phyloP scores from a whole-genome alignment of 2,329 filamentous ascomycete genomes.

The Talaromyces sp. region DNA sequence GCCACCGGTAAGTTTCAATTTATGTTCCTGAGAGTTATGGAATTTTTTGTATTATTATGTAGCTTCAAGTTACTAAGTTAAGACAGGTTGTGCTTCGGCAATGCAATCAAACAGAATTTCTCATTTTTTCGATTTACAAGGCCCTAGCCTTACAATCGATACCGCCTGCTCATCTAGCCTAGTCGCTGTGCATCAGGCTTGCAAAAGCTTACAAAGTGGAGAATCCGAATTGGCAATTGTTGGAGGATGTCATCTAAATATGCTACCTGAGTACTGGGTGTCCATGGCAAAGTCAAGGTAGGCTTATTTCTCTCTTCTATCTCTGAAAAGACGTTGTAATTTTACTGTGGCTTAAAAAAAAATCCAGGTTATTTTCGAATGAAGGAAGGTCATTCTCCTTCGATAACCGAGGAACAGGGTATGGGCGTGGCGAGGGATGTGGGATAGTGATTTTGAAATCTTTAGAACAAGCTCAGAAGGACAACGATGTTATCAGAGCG shows the following conservation, averaged over 20 bases:
- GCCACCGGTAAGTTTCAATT: conserved; percentile 11
- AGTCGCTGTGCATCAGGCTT: conserved; percentile 30
- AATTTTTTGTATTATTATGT: not conserved
- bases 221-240: conserved; percentile 22
- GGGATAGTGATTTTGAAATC: conserved; percentile 43
- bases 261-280: not conserved
- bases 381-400: conserved; percentile 46
- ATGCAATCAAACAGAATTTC: conserved; percentile 8
- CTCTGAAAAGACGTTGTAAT: conserved; percentile 10
- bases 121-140: conserved; percentile 20
- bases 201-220: conserved; percentile 24
- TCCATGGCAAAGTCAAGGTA: not conserved
- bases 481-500: conserved; percentile 34
- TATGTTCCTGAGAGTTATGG: not conserved
- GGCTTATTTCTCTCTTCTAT: not conserved
- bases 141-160: conserved; percentile 19
- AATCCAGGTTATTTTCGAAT: conserved; percentile 53
- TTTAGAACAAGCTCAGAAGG: conserved; percentile 52
- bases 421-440: conserved; percentile 1
- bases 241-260: conserved; percentile 18
- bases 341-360: not conserved
- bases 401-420: not conserved
- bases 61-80: conserved; percentile 14
- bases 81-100: conserved; percentile 17
- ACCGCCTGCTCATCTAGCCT: conserved; percentile 35